Evolutionary conservation across 768 basidiomycete genomes (phyloP), one percentile per base, ranked within the genome.

Genomic region (Tricholoma saponaceum): DNA sequence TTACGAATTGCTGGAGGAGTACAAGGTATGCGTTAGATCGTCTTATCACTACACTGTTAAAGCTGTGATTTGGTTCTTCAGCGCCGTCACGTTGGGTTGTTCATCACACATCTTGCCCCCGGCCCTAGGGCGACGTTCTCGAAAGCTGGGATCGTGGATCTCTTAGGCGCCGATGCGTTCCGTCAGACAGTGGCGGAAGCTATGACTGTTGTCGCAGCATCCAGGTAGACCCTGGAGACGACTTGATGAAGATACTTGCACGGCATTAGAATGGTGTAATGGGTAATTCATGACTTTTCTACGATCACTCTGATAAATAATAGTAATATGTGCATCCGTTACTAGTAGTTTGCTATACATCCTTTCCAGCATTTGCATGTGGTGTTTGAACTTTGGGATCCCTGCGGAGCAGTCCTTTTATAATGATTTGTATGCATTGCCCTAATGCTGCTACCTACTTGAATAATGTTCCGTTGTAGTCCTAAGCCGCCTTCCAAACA

Each of bases 1-100:
- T 65, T 79, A 81, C 58, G 93, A 95, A 67, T 71, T 95, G 2
- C 72, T 87, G 44, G 83, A 86, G 61, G 87, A 90, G 13, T 95
- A 97, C 71, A 78, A 82, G 72, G 92, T 89, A 62, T 58, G 70
- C 64, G 5, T 9, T 41, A 12, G 3, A 32, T 32, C 16, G 13
- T 53, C 49, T 14, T 57, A n/a, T 14, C 2, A 18, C 13, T 51
- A n/a, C 23, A 4, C 16, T 53, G 13, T 33, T 20, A 37, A 44
- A 53, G 57, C 5, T 50, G 58, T 22, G 28, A 25, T 14, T 14
- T 49, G 10, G 43, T 35, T 54, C n/a, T 49, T 20, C 62, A 83
- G 81, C 76, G 66, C 51, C 81, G 82, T 1, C 74, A 72, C 25
- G 83, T 84, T 22, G 76, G 75, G 16, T 61, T 83, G 22, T 85